Percentiles rank a stretch among this genome's conserved stretches.
Conservation (phyloP, 768 basidiomycete genomes). For the Pleurotus pulmonarius region DNA sequence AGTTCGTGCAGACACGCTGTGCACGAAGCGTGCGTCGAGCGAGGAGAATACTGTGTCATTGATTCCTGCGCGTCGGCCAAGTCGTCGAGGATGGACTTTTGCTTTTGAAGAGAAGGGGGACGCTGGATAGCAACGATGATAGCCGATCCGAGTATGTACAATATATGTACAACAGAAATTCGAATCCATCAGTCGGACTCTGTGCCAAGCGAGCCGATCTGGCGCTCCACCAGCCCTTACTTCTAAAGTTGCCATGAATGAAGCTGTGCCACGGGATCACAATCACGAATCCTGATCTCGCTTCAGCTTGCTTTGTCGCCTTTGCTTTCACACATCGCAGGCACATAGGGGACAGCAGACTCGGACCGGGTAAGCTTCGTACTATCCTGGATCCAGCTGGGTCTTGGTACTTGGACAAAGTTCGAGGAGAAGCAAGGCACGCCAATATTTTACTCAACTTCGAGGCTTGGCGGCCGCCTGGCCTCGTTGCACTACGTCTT, state of each 20-base stretch:
- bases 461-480: too few relatives aligned
- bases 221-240: not conserved
- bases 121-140: not conserved
- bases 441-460: too few relatives aligned
- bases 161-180: not conserved
- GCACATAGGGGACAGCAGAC: not conserved
- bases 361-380: too few relatives aligned
- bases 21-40: not conserved
- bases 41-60: not conserved
- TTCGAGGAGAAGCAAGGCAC: too few relatives aligned
- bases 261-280: not conserved
- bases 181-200: not conserved
- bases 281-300: not conserved
- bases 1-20: slow-evolving; percentile 1
- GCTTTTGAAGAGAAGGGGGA: not conserved
- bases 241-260: not conserved
- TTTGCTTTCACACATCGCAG: not conserved
- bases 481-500: too few relatives aligned
- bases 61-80: not conserved
- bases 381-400: too few relatives aligned
- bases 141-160: not conserved
- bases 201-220: not conserved
- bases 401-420: too few relatives aligned
- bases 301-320: not conserved
- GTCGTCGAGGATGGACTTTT: not conserved